Conservation (phyloP, 768 basidiomycete species). For the Trametes gibbosa region DNA sequence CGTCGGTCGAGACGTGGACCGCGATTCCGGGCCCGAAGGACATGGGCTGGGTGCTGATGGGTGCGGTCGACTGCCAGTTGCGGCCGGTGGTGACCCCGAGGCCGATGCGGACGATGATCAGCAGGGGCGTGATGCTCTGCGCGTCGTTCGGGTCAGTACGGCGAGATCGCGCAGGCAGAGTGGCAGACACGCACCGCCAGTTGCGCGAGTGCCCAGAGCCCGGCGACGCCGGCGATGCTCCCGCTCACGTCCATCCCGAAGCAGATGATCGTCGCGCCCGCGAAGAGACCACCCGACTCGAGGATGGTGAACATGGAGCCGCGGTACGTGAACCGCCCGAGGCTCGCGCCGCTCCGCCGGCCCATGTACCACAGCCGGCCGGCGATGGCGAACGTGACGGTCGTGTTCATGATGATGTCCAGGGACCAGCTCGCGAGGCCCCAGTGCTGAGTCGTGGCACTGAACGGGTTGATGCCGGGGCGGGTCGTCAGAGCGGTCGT, state of each 20-base stretch:
- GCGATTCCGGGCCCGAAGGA: no score
- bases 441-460: no score
- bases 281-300: constrained; percentile 6
- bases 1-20: no score
- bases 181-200: neutral
- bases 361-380: neutral
- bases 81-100: no score
- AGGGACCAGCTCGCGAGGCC: neutral
- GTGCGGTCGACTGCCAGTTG: no score
- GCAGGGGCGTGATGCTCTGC: no score
- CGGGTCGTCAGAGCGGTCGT: no score
- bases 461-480: no score
- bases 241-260: neutral
- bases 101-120: no score
- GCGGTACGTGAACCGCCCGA: neutral
- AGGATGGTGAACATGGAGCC: neutral
- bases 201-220: neutral
- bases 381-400: neutral
- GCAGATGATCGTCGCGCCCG: neutral
- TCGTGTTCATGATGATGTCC: neutral
- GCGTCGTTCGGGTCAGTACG: no score
- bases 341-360: neutral
- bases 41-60: no score
- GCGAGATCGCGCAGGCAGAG: no score
- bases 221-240: neutral